phyloP scores from a whole-genome alignment of 208 protist genomes.

The Wallacemonas sp. region DNA sequence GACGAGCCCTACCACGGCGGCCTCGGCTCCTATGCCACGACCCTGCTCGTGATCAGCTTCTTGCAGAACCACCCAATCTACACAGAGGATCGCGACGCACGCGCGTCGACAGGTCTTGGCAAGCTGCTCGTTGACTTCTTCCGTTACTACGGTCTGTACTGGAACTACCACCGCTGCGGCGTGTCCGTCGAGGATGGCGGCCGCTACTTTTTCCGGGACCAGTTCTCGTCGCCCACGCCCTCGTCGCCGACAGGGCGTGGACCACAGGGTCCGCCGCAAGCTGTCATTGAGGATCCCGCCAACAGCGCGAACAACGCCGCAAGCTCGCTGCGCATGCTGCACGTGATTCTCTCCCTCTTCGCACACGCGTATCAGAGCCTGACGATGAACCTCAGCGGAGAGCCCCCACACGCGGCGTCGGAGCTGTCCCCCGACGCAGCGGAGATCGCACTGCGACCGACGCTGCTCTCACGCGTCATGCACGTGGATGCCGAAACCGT shows the following conservation, averaged over 20 bases:
- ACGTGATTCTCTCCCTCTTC: constrained; percentile 73
- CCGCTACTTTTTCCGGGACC: constrained; percentile 52
- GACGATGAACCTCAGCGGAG: constrained; percentile 37
- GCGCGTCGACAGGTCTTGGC: constrained; percentile 76
- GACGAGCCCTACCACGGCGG: constrained; percentile 94
- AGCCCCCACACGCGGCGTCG: neutral
- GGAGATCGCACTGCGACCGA: constrained; percentile 66
- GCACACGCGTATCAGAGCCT: constrained; percentile 68
- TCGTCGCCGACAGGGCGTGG: constrained; percentile 15
- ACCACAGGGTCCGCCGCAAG: constrained; percentile 41
- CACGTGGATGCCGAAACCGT: constrained; percentile 72
- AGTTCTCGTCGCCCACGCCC: constrained; percentile 26
- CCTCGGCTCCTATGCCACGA: constrained; percentile 89
- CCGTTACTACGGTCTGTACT: constrained; percentile 88
- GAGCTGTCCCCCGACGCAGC: constrained; percentile 41
- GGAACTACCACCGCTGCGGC: constrained; percentile 79
- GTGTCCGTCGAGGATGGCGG: constrained; percentile 66
- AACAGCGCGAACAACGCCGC: constrained; percentile 82
- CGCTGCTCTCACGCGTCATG: constrained; percentile 80
- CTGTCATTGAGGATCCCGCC: constrained; percentile 68
- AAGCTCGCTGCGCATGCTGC: constrained; percentile 75
- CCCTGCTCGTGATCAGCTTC: constrained; percentile 90
- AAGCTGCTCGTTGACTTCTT: constrained; percentile 94
- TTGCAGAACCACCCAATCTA: constrained; percentile 90
- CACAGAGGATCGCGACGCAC: constrained; percentile 43